phyloP scores from a whole-genome alignment of 2,329 filamentous ascomycete species.

The Neocucurbitaria cava region DNA sequence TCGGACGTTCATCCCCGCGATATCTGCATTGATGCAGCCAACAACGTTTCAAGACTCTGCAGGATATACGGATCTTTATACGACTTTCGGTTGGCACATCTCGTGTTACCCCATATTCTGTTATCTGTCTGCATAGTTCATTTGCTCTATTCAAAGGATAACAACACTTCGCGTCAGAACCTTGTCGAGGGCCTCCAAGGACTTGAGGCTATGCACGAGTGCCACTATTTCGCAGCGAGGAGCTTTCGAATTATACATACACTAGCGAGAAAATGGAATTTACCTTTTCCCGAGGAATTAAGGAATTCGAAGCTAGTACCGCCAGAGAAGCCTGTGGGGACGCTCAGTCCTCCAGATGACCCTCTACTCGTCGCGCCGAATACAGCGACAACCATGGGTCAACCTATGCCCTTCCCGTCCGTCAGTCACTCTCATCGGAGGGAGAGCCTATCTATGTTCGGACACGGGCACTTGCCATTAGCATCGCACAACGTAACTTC shows the following conservation, averaged over 20 bases:
- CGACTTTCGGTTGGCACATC: constrained; percentile 49
- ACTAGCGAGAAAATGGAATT: constrained; percentile 53
- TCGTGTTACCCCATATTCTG: constrained; percentile 50
- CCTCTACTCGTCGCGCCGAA: constrained; percentile 25
- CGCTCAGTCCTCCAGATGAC: constrained; percentile 28
- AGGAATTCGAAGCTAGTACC: constrained; percentile 35
- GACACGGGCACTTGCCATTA: constrained; percentile 19
- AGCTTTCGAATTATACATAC: constrained; percentile 53
- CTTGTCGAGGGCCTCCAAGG: constrained; percentile 53
- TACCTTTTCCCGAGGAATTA: constrained; percentile 51
- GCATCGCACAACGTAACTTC: constrained; percentile 23
- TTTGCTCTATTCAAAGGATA: constrained; percentile 52
- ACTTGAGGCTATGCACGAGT: constrained; percentile 52
- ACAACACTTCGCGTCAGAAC: constrained; percentile 44
- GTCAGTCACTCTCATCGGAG: constrained; percentile 18
- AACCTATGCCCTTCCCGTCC: constrained; percentile 1
- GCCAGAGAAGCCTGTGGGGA: constrained; percentile 12
- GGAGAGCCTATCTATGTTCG: constrained; percentile 44
- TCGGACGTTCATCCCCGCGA: constrained; percentile 70
- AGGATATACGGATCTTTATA: constrained; percentile 54
- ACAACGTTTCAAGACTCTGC: constrained; percentile 53
- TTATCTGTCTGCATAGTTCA: constrained; percentile 55
- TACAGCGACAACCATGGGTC: constrained; percentile 7
- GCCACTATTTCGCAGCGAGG: constrained; percentile 53
- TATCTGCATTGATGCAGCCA: constrained; percentile 64